These are phyloP conservation scores for Krasilnikovozyma curviuscula DNA, from an alignment of 768 basidiomycete species.

Conservation along the genomic window DNA sequence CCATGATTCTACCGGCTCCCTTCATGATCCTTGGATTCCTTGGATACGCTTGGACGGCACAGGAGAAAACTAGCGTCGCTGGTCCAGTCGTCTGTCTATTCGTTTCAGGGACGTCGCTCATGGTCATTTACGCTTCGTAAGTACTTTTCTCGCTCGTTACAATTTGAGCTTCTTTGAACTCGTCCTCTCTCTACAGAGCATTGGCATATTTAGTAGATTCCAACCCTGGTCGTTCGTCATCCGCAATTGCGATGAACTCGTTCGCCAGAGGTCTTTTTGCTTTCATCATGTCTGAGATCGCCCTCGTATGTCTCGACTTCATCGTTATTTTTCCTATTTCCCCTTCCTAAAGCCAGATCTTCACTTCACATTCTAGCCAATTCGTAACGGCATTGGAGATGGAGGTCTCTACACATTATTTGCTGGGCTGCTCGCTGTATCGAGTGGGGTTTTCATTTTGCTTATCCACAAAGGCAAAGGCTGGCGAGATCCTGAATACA, in stretches of 20 bases:
- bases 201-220: constrained; percentile 74
- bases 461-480: no score
- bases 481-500: no score
- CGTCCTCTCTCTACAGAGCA: constrained; percentile 42
- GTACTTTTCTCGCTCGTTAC: not conserved
- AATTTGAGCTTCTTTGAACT: not conserved
- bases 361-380: no score
- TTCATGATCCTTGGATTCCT: constrained; percentile 42
- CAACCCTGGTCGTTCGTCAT: constrained; percentile 58
- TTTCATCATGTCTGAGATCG: constrained; percentile 50
- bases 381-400: constrained; percentile 49
- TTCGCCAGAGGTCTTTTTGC: constrained; percentile 58
- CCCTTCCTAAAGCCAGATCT: no score
- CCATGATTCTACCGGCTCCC: constrained; percentile 30
- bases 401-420: constrained; percentile 64
- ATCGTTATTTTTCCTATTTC: no score
- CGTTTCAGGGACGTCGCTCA: constrained; percentile 48
- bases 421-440: no score
- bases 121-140: constrained; percentile 26
- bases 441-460: no score
- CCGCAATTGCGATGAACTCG: constrained; percentile 53
- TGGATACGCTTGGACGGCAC: constrained; percentile 56
- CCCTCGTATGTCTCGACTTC: no score
- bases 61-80: constrained; percentile 40
- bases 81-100: constrained; percentile 55